Evolutionary conservation across 495 filamentous ascomycete genomes (phyloP), one percentile per base, ranked within the genome.

Genomic region (Podospora bellae-mahoneyi): DNA sequence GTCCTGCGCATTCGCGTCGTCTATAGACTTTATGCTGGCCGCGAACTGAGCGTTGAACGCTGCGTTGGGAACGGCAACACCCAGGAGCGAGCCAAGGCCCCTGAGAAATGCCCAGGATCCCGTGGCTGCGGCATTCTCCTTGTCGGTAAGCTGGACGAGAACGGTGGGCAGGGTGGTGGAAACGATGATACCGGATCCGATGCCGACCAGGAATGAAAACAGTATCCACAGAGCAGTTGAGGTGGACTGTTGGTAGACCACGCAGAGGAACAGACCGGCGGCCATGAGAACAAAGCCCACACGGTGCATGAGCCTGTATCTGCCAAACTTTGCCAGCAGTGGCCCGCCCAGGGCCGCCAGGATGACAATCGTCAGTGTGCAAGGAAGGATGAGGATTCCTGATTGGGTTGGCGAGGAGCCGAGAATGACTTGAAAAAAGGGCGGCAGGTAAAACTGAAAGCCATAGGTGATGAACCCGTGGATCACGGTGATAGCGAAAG

Each of bases 341-440:
- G 75, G 69, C 2, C 81, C 83, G 26, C 76, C 79, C 19, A 74
- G 63, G 0, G 79, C 77, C 7, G 79, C 68, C 13, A 76, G 53
- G 7, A 78, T 63, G 18, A 81, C 58, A 13, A 80, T 72, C 2
- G 76, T 78, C 59, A 85, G 66, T 26, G 84, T 75, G 61, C 84
- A 76, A 13, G 83, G 81, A 2, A 86, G 72, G 48, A 83, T 73
- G n/a, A 77, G 53, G 4, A 85, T 69, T 1, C 83, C 84, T 0
- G 83, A 79, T 32, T 76, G 66, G n/a, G 70, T 70, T 4, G 82
- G 74, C 3, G 74, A 73, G 5, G 70, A 68, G 0, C 70, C 69
- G 2, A 79, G 72, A 6, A 84, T 74, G 2, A 74, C 73, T 57
- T 84, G 82, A 75, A 85, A 85, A 71, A 83, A 86, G 2, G 85